Evolutionary conservation across 257 asterid species (phyloP).

Genomic region (Fraxinus quadrangulata): DNA sequence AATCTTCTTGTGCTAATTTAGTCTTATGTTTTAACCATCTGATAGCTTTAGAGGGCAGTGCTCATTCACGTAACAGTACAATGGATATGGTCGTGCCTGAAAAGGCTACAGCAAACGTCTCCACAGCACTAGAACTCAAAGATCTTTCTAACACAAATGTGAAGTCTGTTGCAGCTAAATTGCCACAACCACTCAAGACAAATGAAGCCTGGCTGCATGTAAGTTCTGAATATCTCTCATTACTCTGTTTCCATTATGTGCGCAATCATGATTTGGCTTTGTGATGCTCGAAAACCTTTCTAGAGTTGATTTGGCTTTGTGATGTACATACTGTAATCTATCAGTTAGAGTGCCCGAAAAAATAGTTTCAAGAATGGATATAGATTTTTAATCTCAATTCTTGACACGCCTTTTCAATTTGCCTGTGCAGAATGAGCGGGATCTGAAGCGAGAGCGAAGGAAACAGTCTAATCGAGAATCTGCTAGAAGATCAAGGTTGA

Average conservation of each 20-base stretch:
- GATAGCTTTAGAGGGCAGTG: slow-evolving; percentile 45
- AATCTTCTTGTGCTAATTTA: neutral
- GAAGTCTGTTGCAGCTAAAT: slow-evolving; percentile 44
- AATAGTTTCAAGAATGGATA: neutral
- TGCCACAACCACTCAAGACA: slow-evolving; percentile 43
- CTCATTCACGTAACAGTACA: slow-evolving; percentile 36
- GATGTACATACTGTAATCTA: slow-evolving; percentile 5
- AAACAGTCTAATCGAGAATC: slow-evolving; percentile 98
- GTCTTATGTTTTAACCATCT: slow-evolving; percentile 18
- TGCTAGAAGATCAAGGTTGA: slow-evolving; percentile 94
- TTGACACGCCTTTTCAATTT: slow-evolving; percentile 3
- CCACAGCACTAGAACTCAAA: slow-evolving; percentile 49
- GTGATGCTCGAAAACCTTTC: neutral
- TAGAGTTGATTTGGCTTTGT: slow-evolving; percentile 2
- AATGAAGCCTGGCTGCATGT: slow-evolving; percentile 75
- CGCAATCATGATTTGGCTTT: too few species aligned
- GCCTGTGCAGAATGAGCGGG: slow-evolving; percentile 68
- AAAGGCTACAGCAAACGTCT: slow-evolving; percentile 43
- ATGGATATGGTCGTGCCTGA: slow-evolving; percentile 30
- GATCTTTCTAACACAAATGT: slow-evolving; percentile 47
- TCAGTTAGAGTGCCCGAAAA: neutral
- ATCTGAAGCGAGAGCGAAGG: slow-evolving; percentile 88
- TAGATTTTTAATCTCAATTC: neutral
- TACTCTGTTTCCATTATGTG: neutral
- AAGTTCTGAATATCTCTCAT: slow-evolving; percentile 6